A percentile compares a stretch with the other conserved stretches of the same genome.
phyloP scores from a whole-genome alignment of 2,329 filamentous ascomycete species.

The Colletotrichum horii region DNA sequence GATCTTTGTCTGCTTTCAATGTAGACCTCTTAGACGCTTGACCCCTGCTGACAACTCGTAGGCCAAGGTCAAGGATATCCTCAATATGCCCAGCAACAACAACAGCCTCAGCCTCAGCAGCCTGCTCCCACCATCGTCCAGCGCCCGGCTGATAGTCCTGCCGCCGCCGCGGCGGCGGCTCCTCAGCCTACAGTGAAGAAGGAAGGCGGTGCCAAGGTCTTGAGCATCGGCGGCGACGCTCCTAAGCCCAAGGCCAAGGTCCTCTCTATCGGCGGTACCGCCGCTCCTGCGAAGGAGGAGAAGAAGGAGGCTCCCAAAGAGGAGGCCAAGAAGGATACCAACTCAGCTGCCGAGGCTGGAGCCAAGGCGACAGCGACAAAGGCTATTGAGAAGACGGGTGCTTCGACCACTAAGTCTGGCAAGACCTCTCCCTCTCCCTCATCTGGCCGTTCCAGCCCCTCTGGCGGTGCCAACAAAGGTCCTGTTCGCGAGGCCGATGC shows the following conservation, averaged over 20 bases:
- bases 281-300: conserved; percentile 42
- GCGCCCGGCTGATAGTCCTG: conserved; percentile 55
- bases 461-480: conserved; percentile 59
- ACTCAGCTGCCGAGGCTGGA: conserved; percentile 63
- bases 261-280: conserved; percentile 44
- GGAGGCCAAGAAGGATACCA: conserved; percentile 52
- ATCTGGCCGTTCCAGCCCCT: conserved; percentile 84
- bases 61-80: conserved; percentile 42
- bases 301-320: conserved; percentile 52
- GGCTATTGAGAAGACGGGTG: conserved; percentile 89
- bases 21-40: not conserved
- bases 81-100: conserved; percentile 54
- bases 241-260: conserved; percentile 59
- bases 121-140: conserved; percentile 69
- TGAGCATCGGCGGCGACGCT: conserved; percentile 66
- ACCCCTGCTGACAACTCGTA: not conserved
- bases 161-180: conserved; percentile 47
- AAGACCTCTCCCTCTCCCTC: conserved; percentile 82
- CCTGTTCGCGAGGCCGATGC: conserved; percentile 75
- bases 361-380: conserved; percentile 87
- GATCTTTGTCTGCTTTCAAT: not conserved
- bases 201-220: conserved; percentile 65
- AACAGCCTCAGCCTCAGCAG: conserved; percentile 44
- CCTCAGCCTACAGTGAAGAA: conserved; percentile 59
- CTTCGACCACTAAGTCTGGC: conserved; percentile 61